A percentile compares a stretch with the other conserved stretches of the same genome.
Evolutionary conservation across 345 rosid species (phyloP).

Genomic region (Eucalyptus guilfoylei): DNA sequence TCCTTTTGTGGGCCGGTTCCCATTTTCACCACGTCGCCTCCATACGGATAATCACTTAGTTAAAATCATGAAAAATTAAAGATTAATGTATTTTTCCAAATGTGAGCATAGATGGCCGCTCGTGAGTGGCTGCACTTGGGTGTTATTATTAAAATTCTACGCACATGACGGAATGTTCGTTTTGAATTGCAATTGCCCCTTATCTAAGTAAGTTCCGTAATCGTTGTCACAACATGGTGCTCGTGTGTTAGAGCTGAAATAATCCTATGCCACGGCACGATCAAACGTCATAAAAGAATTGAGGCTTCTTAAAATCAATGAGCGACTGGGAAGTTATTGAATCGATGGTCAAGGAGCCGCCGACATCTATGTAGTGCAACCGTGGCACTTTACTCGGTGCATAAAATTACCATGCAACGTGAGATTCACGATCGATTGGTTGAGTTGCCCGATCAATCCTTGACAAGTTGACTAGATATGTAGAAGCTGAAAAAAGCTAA

Average conservation of each 20-base stretch:
- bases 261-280: not conserved
- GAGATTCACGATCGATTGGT: fast-evolving
- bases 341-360: not conserved
- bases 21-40: not conserved
- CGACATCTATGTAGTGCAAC: not conserved
- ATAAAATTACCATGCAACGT: not conserved
- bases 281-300: not conserved
- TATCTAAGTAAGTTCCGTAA: not conserved
- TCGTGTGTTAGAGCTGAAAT: fast-evolving
- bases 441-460: not conserved
- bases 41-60: not conserved
- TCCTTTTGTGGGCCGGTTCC: not conserved
- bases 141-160: not conserved
- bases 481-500: not conserved
- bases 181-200: fast-evolving
- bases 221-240: fast-evolving
- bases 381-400: fast-evolving
- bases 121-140: too few relatives aligned
- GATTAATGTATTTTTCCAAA: not conserved
- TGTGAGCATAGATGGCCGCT: not conserved
- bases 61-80: too few relatives aligned
- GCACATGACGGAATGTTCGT: fast-evolving
- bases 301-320: not conserved
- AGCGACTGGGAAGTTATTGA: fast-evolving
- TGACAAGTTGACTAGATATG: not conserved